These are phyloP conservation scores for Peltaster fructicola DNA, from an alignment of 2,329 filamentous ascomycete species.

Conservation along the genomic window DNA sequence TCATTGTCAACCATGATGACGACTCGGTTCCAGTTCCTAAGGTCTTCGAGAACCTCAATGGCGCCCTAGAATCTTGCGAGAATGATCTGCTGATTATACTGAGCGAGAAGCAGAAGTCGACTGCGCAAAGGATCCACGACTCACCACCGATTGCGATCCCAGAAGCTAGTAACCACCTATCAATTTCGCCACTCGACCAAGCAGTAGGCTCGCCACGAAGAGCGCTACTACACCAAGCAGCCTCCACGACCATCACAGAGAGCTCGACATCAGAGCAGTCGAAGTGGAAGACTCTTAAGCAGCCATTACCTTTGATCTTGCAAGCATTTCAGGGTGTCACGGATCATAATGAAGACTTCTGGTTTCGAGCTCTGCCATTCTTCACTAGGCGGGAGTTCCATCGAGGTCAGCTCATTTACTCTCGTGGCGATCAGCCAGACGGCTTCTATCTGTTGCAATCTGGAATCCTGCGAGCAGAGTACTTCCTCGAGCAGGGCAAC, in stretches of 20 bases:
- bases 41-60: conserved; percentile 79
- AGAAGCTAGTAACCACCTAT: conserved; percentile 4
- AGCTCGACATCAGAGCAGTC: conserved; percentile 30
- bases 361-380: conserved; percentile 63
- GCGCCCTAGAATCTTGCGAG: conserved; percentile 82
- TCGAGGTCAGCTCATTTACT: conserved; percentile 58
- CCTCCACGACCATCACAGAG: conserved; percentile 55
- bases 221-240: conserved; percentile 60
- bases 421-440: conserved; percentile 53
- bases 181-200: conserved; percentile 10
- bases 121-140: conserved; percentile 28
- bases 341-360: conserved; percentile 80
- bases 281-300: conserved; percentile 73
- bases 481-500: conserved; percentile 73
- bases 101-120: conserved; percentile 17
- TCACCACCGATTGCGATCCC: conserved; percentile 22
- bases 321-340: conserved; percentile 90
- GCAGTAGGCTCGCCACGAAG: conserved; percentile 58
- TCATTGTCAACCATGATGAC: conserved; percentile 54
- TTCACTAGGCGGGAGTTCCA: conserved; percentile 53
- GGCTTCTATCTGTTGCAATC: conserved; percentile 84
- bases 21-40: conserved; percentile 30
- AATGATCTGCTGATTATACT: conserved; percentile 60
- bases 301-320: conserved; percentile 78
- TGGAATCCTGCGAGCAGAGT: conserved; percentile 78